Evolutionary conservation across 305 asterid species (phyloP).

Genomic region (Stenogyne calaminthoides): DNA sequence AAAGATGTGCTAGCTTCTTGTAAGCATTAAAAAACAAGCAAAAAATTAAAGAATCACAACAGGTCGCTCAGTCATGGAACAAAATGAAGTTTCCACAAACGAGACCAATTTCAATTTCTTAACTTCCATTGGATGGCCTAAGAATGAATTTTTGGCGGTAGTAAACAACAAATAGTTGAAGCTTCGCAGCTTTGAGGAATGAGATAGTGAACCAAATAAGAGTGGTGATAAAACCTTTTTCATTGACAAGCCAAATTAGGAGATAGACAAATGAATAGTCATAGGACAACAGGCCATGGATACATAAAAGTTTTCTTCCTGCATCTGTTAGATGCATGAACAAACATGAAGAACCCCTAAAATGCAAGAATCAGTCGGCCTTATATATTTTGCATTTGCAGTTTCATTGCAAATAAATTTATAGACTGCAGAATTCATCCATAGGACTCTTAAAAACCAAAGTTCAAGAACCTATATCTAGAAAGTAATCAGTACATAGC

Average conservation of each 20-base stretch:
- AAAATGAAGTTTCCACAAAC: conserved; percentile 3
- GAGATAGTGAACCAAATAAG: not conserved
- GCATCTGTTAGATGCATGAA: conserved; percentile 9
- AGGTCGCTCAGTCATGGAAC: conserved; percentile 5
- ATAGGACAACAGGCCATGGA: conserved; percentile 1
- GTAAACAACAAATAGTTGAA: not conserved
- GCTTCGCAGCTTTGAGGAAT: conserved; percentile 19
- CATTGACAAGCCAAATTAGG: conserved; percentile 4
- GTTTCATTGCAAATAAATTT: not conserved
- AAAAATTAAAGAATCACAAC: conserved; percentile 3
- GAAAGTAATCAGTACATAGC: not conserved
- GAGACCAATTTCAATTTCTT: conserved; percentile 16
- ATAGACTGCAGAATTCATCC: conserved; percentile 4
- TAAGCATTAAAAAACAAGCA: not conserved
- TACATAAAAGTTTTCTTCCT: not conserved
- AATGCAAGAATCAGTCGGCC: not conserved
- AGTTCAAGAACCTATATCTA: conserved; percentile 2
- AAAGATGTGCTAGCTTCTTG: conserved; percentile 18
- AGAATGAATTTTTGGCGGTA: not conserved
- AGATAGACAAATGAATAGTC: not conserved
- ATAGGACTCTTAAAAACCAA: not conserved
- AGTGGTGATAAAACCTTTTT: conserved; percentile 5
- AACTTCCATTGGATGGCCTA: not conserved
- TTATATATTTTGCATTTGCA: conserved; percentile 11
- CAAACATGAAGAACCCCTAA: conserved; percentile 17